Evolutionary conservation across 345 rosid species (phyloP).

Genomic region (Citrus sinensis): DNA sequence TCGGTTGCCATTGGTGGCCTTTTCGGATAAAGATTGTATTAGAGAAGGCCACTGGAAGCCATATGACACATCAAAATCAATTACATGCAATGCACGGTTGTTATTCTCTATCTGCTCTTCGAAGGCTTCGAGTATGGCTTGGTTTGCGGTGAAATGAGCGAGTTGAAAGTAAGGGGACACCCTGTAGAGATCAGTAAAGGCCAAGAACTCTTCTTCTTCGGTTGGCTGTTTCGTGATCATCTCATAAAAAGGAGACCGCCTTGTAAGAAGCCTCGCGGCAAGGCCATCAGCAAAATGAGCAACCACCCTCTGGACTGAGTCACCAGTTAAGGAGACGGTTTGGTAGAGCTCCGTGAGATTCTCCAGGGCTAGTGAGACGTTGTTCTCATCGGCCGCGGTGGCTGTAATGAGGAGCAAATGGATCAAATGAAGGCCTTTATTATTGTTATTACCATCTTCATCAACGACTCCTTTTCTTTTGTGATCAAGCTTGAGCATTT

Average conservation of each 20-base stretch:
- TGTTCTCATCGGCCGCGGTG: slow-evolving; percentile 44
- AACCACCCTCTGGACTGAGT: slow-evolving; percentile 60
- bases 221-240: slow-evolving; percentile 58
- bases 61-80: slow-evolving; percentile 56
- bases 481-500: slow-evolving; percentile 38
- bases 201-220: slow-evolving; percentile 40
- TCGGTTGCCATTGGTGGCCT: slow-evolving; percentile 30
- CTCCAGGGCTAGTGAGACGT: slow-evolving; percentile 27
- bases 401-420: slow-evolving; percentile 56
- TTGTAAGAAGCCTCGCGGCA: slow-evolving; percentile 46
- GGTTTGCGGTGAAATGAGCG: slow-evolving; percentile 76
- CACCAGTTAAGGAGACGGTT: slow-evolving; percentile 44
- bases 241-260: slow-evolving; percentile 50
- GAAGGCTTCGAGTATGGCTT: slow-evolving; percentile 52
- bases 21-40: slow-evolving; percentile 66
- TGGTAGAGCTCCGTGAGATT: slow-evolving; percentile 44
- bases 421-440: slow-evolving; percentile 57
- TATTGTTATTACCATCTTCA: slow-evolving; percentile 20
- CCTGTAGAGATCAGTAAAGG: slow-evolving; percentile 51
- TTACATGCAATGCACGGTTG: slow-evolving; percentile 45
- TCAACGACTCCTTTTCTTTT: slow-evolving; percentile 20
- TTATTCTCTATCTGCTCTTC: slow-evolving; percentile 39
- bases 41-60: slow-evolving; percentile 79
- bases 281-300: slow-evolving; percentile 60
- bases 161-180: slow-evolving; percentile 65